These are phyloP conservation scores for Scytalidium sp. DNA, from an alignment of 2,329 filamentous ascomycete species.

Conservation along the genomic window DNA sequence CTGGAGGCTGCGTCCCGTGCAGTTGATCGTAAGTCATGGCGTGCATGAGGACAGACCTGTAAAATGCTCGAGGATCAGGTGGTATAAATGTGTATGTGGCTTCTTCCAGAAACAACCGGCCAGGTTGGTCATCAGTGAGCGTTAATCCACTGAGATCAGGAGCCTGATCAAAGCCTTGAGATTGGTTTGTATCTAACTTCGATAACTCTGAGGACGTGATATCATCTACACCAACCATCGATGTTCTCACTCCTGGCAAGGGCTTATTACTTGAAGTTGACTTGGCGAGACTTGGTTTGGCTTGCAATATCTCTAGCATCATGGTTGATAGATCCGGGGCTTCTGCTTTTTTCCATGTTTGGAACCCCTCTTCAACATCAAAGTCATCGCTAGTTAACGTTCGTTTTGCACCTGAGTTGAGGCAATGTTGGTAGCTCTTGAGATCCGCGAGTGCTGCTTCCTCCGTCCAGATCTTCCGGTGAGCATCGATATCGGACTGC, in stretches of 20 bases:
- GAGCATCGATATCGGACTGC: slow-evolving; percentile 81
- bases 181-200: slow-evolving; percentile 38
- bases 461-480: slow-evolving; percentile 83
- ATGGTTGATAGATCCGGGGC: slow-evolving; percentile 83
- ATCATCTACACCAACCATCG: slow-evolving; percentile 30
- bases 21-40: slow-evolving; percentile 65
- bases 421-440: slow-evolving; percentile 87
- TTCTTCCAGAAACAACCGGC: slow-evolving; percentile 45
- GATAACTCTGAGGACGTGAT: slow-evolving; percentile 51
- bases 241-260: slow-evolving; percentile 54
- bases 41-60: slow-evolving; percentile 77
- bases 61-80: slow-evolving; percentile 75
- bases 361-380: slow-evolving; percentile 82
- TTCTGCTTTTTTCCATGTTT: slow-evolving; percentile 89
- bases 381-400: slow-evolving; percentile 85
- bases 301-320: slow-evolving; percentile 86
- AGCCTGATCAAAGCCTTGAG: slow-evolving; percentile 37
- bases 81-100: slow-evolving; percentile 87
- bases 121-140: slow-evolving; percentile 24
- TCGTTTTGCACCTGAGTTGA: slow-evolving; percentile 73
- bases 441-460: slow-evolving; percentile 87
- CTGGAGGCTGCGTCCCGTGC: slow-evolving; percentile 47
- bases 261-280: slow-evolving; percentile 42
- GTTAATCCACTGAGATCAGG: slow-evolving; percentile 28
- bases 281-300: slow-evolving; percentile 81